phyloP scores from a whole-genome alignment of 805 yeast genomes.

The Candida orba region DNA sequence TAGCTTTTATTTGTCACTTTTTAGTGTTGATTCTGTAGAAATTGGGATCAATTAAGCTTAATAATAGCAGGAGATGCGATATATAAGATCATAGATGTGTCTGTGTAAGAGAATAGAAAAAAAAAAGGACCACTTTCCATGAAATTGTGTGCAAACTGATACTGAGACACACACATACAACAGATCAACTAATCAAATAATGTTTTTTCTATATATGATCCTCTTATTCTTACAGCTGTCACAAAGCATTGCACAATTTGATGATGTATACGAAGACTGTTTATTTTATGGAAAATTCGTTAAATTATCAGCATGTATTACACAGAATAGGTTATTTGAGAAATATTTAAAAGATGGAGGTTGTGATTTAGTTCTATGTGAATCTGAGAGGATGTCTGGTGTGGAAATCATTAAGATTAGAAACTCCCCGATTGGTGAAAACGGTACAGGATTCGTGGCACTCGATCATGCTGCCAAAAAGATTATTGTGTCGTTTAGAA shows the following conservation, averaged over 20 bases:
- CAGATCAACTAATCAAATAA: neutral
- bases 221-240: neutral
- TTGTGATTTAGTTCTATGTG: constrained; percentile 17
- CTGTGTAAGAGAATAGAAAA: no score
- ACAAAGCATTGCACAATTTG: neutral
- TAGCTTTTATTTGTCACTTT: no score
- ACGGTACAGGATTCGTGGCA: constrained; percentile 52
- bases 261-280: constrained; percentile 12
- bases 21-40: no score
- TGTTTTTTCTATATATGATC: no score
- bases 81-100: no score
- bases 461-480: constrained; percentile 38
- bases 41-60: no score
- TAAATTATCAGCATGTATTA: constrained; percentile 19
- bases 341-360: constrained; percentile 13
- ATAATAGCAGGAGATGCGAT: no score
- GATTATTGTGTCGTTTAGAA: constrained; percentile 55
- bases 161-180: no score
- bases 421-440: constrained; percentile 12
- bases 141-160: no score
- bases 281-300: constrained; percentile 15
- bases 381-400: constrained; percentile 2
- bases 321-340: constrained; percentile 10
- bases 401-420: constrained; percentile 13
- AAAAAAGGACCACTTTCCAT: no score